phyloP scores from a whole-genome alignment of 306 rosid species.

The Cucumis sativus region DNA sequence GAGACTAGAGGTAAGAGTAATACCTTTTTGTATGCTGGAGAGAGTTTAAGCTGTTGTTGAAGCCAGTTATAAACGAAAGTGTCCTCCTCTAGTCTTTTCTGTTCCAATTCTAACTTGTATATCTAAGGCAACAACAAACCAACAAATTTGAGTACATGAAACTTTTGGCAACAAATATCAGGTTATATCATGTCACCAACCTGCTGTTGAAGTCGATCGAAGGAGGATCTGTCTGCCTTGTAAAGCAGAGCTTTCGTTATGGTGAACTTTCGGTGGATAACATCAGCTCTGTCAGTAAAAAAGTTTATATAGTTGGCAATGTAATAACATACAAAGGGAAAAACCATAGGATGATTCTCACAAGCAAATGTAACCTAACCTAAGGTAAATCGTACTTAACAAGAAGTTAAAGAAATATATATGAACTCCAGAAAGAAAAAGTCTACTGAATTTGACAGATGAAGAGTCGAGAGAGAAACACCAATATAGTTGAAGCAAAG shows the following conservation, averaged over 20 bases:
- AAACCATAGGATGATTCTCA: not conserved
- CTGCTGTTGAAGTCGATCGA: slow-evolving; percentile 77
- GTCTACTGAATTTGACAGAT: not conserved
- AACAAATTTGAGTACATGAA: slow-evolving; percentile 10
- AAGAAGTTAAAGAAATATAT: not conserved
- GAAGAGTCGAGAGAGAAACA: not conserved
- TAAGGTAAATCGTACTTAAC: not conserved
- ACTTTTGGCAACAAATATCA: not conserved
- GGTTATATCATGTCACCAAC: slow-evolving; percentile 23
- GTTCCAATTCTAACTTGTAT: slow-evolving; percentile 70
- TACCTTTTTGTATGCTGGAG: slow-evolving; percentile 90
- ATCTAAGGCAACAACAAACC: slow-evolving; percentile 38
- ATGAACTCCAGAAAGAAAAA: not conserved
- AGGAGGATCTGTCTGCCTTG: slow-evolving; percentile 82
- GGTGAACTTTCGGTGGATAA: slow-evolving; percentile 63
- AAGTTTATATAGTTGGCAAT: slow-evolving; percentile 11
- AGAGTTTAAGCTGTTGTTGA: slow-evolving; percentile 86
- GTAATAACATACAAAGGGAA: not conserved
- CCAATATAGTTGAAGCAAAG: not conserved
- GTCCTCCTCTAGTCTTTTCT: slow-evolving; percentile 81
- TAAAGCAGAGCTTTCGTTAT: slow-evolving; percentile 61
- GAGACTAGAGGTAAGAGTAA: not conserved
- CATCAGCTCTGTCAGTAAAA: slow-evolving; percentile 51
- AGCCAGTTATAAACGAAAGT: slow-evolving; percentile 79
- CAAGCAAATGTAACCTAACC: not conserved